Percentiles rank a stretch among this genome's conserved stretches.
Evolutionary conservation across 805 yeast species (phyloP).

Genomic region (Suhomyces vadensis): DNA sequence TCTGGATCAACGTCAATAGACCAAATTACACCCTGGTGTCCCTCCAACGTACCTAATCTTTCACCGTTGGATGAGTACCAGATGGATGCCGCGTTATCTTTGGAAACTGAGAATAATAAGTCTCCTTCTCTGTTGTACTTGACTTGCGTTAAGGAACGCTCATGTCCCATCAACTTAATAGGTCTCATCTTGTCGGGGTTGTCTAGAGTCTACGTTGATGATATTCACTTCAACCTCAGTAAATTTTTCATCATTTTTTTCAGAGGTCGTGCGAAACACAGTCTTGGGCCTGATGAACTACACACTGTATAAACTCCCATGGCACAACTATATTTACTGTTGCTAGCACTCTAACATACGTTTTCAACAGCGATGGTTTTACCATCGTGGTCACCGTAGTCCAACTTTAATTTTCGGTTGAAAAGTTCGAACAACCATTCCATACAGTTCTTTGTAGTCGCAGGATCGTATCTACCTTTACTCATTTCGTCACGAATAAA

Average conservation of each 20-base stretch:
- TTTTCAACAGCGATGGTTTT: conserved; percentile 53
- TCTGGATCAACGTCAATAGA: conserved; percentile 81
- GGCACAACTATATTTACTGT: not conserved
- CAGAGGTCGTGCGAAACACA: conserved; percentile 7
- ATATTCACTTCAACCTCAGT: not conserved
- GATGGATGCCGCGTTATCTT: conserved; percentile 84
- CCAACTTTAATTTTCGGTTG: conserved; percentile 64
- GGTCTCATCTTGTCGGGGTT: conserved; percentile 39
- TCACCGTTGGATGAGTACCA: conserved; percentile 98
- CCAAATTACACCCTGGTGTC: conserved; percentile 93
- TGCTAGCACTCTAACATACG: conserved; percentile 59
- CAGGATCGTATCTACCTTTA: conserved; percentile 83
- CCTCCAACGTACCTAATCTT: conserved; percentile 84
- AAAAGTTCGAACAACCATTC: conserved; percentile 71
- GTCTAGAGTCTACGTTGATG: conserved; percentile 8
- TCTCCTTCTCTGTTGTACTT: conserved; percentile 96
- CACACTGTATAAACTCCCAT: not conserved
- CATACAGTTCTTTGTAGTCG: conserved; percentile 64
- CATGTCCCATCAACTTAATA: conserved; percentile 84
- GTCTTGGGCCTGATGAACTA: not conserved
- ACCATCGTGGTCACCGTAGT: conserved; percentile 64
- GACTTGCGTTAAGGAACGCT: conserved; percentile 95
- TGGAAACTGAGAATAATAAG: conserved; percentile 84
- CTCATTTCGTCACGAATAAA: conserved; percentile 76
- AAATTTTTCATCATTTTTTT: conserved; percentile 17